Percentiles rank a stretch among this genome's conserved stretches.
Evolutionary conservation across 2,329 filamentous ascomycete species (phyloP).

Genomic region (Aspergillus unguis): DNA sequence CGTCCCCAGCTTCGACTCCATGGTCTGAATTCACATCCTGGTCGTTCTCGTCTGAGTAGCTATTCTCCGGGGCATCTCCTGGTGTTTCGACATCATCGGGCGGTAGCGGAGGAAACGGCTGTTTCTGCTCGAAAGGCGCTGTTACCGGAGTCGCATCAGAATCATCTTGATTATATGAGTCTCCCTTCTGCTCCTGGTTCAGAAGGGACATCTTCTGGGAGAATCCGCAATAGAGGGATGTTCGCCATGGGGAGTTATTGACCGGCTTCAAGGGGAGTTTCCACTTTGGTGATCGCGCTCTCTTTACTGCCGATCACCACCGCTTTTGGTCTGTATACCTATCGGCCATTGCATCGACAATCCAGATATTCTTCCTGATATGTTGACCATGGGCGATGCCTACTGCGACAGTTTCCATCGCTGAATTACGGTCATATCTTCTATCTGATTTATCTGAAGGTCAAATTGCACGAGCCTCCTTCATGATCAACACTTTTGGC

Average conservation of each 20-base stretch:
- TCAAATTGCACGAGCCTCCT: too few relatives aligned
- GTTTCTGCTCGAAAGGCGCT: constrained; percentile 28
- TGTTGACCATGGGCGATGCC: too few relatives aligned
- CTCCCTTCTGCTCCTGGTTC: constrained; percentile 4
- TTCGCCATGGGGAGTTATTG: constrained; percentile 1
- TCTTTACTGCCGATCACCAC: constrained; percentile 15
- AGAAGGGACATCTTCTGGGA: constrained; percentile 14
- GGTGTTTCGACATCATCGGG: constrained; percentile 22
- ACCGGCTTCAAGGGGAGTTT: neutral
- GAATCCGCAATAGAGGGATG: neutral
- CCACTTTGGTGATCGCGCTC: neutral
- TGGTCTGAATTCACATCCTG: constrained; percentile 28
- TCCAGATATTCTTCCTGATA: too few relatives aligned
- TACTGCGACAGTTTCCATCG: too few relatives aligned
- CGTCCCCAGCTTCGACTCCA: constrained; percentile 31
- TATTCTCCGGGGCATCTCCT: constrained; percentile 12
- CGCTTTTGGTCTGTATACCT: constrained; percentile 3
- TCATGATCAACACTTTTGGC: too few relatives aligned
- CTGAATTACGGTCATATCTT: too few relatives aligned
- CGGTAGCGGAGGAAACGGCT: constrained; percentile 33
- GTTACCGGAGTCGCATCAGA: constrained; percentile 9
- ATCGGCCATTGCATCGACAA: too few relatives aligned
- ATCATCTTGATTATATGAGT: constrained; percentile 6
- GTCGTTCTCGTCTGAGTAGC: constrained; percentile 27
- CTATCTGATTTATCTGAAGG: too few relatives aligned